Evolutionary conservation across 495 filamentous ascomycete species (phyloP), one percentile per base, ranked within the genome.

Genomic region (Penicillium cinerascens): DNA sequence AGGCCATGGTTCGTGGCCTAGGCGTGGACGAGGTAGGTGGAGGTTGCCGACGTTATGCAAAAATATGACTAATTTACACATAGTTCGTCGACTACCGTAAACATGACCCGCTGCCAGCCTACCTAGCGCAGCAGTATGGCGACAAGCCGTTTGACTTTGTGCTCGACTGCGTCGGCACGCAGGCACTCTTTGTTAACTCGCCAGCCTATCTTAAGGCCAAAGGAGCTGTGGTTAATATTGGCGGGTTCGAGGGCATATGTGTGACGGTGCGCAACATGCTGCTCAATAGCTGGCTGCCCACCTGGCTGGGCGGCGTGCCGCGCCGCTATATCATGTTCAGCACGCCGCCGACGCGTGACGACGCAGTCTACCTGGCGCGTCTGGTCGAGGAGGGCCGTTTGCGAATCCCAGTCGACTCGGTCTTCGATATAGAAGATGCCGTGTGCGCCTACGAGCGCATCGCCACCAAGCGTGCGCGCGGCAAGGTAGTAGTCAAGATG

Each of bases 61-160:
- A n/a, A 35, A 46, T 13, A 38, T 48, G 16, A 44, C 45, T 49
- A 18, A 47, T 1, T 7, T 1, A 4, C 16, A n/a, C n/a, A 38
- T 51, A 73, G 71, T 64, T 68, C 0, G 58, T 76, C 8, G 71
- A 75, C 44, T 76, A 76, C 44, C 53, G 25, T 10, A 51, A 48
- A 4, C 55, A 69, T 40, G 48, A 44, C 1, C 50, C 60, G 0
- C 33, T 76, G 1, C 61, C 66, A 23, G 49, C 13, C 4, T 51
- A 63, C 8, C 47, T 76, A 1, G 56, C 58, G 1, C 26, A 47
- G 29, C 40, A 57, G 47, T 73, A 65, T 44, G 54, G 52, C 4
- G 56, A 60, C 2, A 45, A 61, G 37, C 64, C 50, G 43, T 62
- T 75, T 21, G 72, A 76, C 53, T 62, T 65, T 38, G 53, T 76